Evolutionary conservation across 192 early-diverging fungal genomes (phyloP).

Genomic region (Coemansia pectinata): DNA sequence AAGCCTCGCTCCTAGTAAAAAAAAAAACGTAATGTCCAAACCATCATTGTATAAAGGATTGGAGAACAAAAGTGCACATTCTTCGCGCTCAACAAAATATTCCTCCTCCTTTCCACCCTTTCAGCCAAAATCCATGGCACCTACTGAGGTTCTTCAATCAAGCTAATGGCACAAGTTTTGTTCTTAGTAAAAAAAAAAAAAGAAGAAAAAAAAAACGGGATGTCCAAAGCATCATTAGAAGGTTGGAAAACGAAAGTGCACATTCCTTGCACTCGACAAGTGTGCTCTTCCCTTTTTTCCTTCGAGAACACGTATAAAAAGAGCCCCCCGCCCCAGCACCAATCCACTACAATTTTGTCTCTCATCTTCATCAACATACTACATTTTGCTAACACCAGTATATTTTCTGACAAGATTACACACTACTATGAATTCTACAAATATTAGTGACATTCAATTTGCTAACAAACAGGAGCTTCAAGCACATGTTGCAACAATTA

Average conservation of each 20-base stretch:
- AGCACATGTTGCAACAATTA: too few species aligned
- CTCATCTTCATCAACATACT: background rate
- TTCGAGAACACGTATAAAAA: background rate
- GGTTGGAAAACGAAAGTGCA: background rate
- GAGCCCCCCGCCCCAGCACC: background rate
- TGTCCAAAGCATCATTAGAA: background rate
- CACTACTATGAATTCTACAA: background rate
- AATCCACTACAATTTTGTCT: background rate
- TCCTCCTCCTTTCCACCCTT: too few species aligned
- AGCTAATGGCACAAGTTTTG: too few species aligned
- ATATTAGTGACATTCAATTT: background rate
- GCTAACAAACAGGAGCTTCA: too few species aligned
- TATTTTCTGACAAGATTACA: background rate
- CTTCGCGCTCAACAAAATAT: too few species aligned
- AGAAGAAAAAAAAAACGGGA: background rate
- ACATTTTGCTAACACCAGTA: background rate
- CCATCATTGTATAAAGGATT: background rate
- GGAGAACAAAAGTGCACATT: background rate
- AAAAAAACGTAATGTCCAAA: background rate
- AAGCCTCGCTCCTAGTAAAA: background rate
- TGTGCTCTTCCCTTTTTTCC: background rate
- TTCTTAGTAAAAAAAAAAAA: background rate
- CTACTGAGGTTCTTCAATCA: too few species aligned
- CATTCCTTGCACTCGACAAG: too few species aligned
- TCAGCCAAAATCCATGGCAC: too few species aligned